Base-by-base conservation (phyloP, 2,329 filamentous ascomycete genomes). In the Alternaria burnsii region DNA sequence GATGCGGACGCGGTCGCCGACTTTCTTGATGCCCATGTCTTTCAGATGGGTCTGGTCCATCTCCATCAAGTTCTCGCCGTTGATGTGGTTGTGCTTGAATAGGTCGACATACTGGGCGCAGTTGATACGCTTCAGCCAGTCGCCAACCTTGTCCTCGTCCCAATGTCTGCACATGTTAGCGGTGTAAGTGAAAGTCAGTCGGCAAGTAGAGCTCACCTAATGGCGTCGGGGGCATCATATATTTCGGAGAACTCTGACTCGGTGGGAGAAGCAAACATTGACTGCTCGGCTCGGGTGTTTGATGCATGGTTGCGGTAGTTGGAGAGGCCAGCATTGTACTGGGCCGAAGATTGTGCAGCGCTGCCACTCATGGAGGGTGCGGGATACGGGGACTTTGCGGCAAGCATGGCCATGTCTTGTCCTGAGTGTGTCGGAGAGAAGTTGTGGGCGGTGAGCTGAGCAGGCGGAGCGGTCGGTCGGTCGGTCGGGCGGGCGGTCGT, bases 11-110 rank as follows among this genome's bases (percentile, higher is more conserved):
- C 95, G 89, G 79, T 99, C 95, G 66, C 95, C 95, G 67, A 99
- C 92, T 80, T 98, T 99, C 70, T 97, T 96, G 70, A 99, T 94
- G 43, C 95, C 95, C 88, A 99, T 97, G 79, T 99, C 95, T 79
- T 97, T 96, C 65, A 99, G 85, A 41, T 97, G 93, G 57, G 93
- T 90, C 83, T 97, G 96, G 80, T 99, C 95, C 85, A 97, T 94
- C 81, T 99, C 95, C 70, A 99, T 86, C 44, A 99, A 84, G 76
- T 97, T 97, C 81, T 97, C 93, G 72, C 95, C 95, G 76, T 95
- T 99, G 83, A 99, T 97, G 79, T 98, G 92, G 78, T 99, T 97
- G 76, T 89, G 81, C 89, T 80, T 91, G 80, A 97, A 97, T 26
- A 97, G 80, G 73, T 91, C 89, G 76, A 97, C 93, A 80, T 99